These are phyloP conservation scores for Xenoacremonium recifei DNA, from an alignment of 2,329 filamentous ascomycete genomes.

Conservation along the genomic window DNA sequence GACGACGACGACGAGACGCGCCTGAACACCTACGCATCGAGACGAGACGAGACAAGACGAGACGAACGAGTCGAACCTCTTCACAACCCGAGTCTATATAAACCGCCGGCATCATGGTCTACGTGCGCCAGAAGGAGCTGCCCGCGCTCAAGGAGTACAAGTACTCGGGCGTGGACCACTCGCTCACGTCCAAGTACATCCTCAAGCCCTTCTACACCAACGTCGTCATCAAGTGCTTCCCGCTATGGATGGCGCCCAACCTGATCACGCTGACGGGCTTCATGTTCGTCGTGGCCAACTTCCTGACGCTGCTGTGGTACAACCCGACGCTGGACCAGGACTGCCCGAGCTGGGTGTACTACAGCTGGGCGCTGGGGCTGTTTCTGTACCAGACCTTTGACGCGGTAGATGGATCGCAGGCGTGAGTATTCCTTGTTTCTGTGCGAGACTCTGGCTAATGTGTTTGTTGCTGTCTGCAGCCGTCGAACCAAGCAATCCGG, in stretches of 20 bases:
- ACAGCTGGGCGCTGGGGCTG: slow-evolving; percentile 82
- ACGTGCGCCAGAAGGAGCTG: slow-evolving; percentile 89
- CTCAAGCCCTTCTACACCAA: slow-evolving; percentile 98
- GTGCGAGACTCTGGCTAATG: not conserved
- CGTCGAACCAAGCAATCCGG: slow-evolving; percentile 89
- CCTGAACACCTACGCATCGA: too few relatives aligned
- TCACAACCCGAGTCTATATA: not conserved
- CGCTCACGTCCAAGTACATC: slow-evolving; percentile 85
- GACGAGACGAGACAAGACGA: not conserved
- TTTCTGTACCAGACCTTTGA: slow-evolving; percentile 99
- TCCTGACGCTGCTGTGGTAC: slow-evolving; percentile 93
- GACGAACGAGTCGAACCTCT: not conserved
- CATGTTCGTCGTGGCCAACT: slow-evolving; percentile 82
- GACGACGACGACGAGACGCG: too few relatives aligned
- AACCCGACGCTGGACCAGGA: slow-evolving; percentile 91
- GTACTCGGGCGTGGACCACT: slow-evolving; percentile 90
- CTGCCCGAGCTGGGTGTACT: slow-evolving; percentile 94
- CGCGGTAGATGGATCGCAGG: slow-evolving; percentile 91
- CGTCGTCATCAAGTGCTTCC: slow-evolving; percentile 90
- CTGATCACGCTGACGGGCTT: slow-evolving; percentile 90
- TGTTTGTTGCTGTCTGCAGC: slow-evolving; percentile 37
- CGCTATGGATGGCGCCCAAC: slow-evolving; percentile 89
- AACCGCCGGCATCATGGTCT: slow-evolving; percentile 66
- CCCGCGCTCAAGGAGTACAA: slow-evolving; percentile 91
- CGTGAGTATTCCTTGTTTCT: slow-evolving; percentile 53